Evolutionary conservation across 2,329 filamentous ascomycete genomes (phyloP), one percentile per base, ranked within the genome.

Genomic region (Diaporthe longicolla): DNA sequence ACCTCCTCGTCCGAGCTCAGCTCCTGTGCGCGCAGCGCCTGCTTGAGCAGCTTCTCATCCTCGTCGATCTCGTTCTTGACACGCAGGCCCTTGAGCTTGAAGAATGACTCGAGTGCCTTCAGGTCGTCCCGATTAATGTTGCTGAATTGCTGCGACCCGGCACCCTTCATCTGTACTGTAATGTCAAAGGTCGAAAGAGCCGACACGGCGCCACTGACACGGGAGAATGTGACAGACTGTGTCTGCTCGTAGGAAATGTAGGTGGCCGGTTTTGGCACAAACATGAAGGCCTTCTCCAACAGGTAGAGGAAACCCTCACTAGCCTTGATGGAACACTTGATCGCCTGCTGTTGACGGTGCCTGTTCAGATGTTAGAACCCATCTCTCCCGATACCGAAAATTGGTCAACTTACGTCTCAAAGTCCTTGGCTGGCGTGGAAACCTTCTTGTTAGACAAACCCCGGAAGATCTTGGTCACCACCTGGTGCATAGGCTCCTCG

Each of bases 251-350:
- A 97, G 75, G 94, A 93, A 75, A 99, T 96, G 85, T 98, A 99
- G 1, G 96, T 98, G 21, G 97, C 95, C 1, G 97, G 97, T 86
- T 99, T 99, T 43, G 97, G 97, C 21, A 99, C 97, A 83, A 99
- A 99, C 91, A 99, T 97, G 84, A 99, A 97, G 10, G 95, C 96
- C 85, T 98, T 98, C 84, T 99, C 97, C 78, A 99, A 87, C 82
- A 95, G 98, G 89, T 97, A 99, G 68, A 99, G 87, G 81, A 98
- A 95, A 75, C 97, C 97, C 85, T 99, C 97, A 83, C 97, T 98
- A 71, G 97, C 97, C 86, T 99, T 99, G 90, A 99, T 98, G n/a
- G 95, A 97, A 84, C 97, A 99, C 86, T 99, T 99, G 84, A 99
- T 97, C 74, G 97, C 97, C 78, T 93, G 94, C 83, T 98, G 95